phyloP scores from a whole-genome alignment of 2,329 filamentous ascomycete species.

The Aspergillus sp. region DNA sequence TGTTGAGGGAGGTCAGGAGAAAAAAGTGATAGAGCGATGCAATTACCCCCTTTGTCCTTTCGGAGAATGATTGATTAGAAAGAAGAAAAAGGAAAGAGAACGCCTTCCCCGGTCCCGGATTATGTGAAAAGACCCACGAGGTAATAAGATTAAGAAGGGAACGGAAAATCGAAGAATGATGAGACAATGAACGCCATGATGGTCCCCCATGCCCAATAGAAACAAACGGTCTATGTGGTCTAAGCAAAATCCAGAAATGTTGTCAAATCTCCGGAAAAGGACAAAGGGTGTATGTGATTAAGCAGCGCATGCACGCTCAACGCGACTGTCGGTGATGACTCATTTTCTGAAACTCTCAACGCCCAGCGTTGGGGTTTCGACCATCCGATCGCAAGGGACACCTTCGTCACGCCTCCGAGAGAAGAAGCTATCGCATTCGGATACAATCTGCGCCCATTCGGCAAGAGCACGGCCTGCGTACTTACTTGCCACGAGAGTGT shows the following conservation, averaged over 20 bases:
- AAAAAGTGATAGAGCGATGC: neutral
- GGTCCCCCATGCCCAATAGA: neutral
- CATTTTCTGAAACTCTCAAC: slow-evolving; percentile 60
- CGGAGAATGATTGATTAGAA: neutral
- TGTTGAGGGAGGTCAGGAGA: neutral
- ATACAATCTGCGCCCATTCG: slow-evolving; percentile 62
- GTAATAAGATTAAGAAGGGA: neutral
- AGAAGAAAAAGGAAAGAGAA: neutral
- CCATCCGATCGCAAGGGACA: slow-evolving; percentile 55
- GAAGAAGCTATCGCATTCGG: slow-evolving; percentile 65
- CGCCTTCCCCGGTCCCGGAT: neutral
- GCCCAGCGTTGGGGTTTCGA: slow-evolving; percentile 62
- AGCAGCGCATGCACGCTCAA: neutral
- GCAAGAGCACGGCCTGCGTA: slow-evolving; percentile 64
- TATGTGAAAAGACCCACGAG: neutral
- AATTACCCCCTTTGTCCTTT: neutral
- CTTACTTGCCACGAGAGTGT: slow-evolving; percentile 46
- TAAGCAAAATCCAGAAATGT: neutral
- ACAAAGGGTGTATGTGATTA: neutral
- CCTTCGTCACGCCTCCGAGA: slow-evolving; percentile 62
- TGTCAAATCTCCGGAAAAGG: neutral
- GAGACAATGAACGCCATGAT: neutral
- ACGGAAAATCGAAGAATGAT: neutral
- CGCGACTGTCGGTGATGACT: neutral
- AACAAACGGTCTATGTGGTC: neutral